Evolutionary conservation across 1,284 basidiomycete genomes (phyloP).

Genomic region (Ustilago nuda): DNA sequence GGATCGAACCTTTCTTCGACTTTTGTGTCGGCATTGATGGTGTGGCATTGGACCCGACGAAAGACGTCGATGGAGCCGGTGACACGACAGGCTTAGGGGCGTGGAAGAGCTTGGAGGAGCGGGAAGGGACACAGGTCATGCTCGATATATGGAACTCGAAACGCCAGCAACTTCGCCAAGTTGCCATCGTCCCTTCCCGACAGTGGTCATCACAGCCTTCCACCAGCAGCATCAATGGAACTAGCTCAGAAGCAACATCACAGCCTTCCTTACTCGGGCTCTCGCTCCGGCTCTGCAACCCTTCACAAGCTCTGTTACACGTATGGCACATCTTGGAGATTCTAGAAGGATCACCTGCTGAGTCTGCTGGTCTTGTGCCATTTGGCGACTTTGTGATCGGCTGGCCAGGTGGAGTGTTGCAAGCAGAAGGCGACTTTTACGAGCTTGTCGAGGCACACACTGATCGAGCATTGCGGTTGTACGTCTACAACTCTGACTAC

Average conservation of each 20-base stretch:
- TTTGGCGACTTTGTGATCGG: slow-evolving; percentile 91
- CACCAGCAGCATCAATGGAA: slow-evolving; percentile 48
- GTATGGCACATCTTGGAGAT: slow-evolving; percentile 98
- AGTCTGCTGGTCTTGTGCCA: slow-evolving; percentile 80
- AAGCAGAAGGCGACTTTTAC: slow-evolving; percentile 96
- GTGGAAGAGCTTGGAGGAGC: slow-evolving; percentile 76
- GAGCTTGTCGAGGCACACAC: slow-evolving; percentile 93
- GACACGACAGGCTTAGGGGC: slow-evolving; percentile 52
- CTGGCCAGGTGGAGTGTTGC: slow-evolving; percentile 87
- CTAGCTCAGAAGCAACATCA: slow-evolving; percentile 37
- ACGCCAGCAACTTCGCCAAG: slow-evolving; percentile 82
- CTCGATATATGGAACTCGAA: slow-evolving; percentile 93
- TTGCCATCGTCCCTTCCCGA: slow-evolving; percentile 84
- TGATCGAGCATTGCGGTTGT: slow-evolving; percentile 90
- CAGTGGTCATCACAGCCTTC: slow-evolving; percentile 74
- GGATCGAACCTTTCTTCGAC: slow-evolving; percentile 95
- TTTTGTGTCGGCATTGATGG: slow-evolving; percentile 89
- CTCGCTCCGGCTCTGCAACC: slow-evolving; percentile 84
- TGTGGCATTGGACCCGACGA: slow-evolving; percentile 56
- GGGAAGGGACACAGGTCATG: slow-evolving; percentile 83
- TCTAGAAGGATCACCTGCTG: slow-evolving; percentile 92
- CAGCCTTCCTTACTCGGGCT: slow-evolving; percentile 85
- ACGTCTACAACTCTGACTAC: slow-evolving; percentile 96
- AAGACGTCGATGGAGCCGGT: slow-evolving; percentile 46
- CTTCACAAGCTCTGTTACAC: slow-evolving; percentile 56